These are phyloP conservation scores for Neurospora sp. DNA, from an alignment of 495 filamentous ascomycete species.

Conservation along the genomic window DNA sequence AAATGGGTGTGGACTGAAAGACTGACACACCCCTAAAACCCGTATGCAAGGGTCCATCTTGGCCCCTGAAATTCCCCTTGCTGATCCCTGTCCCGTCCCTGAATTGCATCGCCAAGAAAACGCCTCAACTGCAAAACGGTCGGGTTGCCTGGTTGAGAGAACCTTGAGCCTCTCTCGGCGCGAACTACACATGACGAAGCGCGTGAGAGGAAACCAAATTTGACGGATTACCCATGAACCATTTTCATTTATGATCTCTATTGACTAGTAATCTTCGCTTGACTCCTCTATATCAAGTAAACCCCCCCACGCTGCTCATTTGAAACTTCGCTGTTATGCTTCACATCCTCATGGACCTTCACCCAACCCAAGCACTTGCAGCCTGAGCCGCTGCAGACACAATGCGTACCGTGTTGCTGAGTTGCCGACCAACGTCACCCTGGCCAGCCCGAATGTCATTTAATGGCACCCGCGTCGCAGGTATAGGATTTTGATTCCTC, in stretches of 20 bases:
- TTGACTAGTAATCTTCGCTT: neutral
- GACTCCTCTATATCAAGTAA: neutral
- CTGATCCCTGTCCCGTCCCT: neutral
- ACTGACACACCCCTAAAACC: neutral
- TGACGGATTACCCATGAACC: neutral
- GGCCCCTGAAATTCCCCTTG: neutral
- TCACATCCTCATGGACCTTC: neutral
- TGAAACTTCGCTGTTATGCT: neutral
- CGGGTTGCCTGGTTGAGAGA: neutral
- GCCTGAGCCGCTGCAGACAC: neutral
- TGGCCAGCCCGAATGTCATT: neutral
- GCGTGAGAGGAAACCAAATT: neutral
- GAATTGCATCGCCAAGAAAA: neutral
- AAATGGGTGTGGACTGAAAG: neutral
- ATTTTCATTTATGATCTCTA: neutral
- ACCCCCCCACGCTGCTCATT: neutral
- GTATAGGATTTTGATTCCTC: neutral
- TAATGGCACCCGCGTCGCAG: neutral
- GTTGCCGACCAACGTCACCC: neutral
- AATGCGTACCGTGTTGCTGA: neutral
- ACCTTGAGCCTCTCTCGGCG: neutral
- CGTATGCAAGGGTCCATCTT: neutral
- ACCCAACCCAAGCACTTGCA: neutral
- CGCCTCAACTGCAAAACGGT: neutral
- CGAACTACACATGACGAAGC: neutral